These are phyloP conservation scores for Corymbia maculata DNA, from an alignment of 345 rosid genomes.

Conservation along the genomic window DNA sequence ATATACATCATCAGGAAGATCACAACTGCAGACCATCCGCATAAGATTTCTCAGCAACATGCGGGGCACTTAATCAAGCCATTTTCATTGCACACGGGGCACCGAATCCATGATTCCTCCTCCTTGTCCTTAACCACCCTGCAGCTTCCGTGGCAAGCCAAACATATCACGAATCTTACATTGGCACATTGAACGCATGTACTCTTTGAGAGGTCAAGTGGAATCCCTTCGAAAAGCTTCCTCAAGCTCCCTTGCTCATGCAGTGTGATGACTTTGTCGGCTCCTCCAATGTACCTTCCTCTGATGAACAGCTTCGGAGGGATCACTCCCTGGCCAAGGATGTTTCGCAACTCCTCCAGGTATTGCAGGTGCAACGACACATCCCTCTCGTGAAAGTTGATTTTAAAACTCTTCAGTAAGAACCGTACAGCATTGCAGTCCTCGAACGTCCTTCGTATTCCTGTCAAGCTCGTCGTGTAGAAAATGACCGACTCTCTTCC, in stretches of 20 bases:
- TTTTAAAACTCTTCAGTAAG: conserved; percentile 50
- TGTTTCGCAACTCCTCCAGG: conserved; percentile 73
- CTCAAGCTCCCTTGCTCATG: conserved; percentile 79
- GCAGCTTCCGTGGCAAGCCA: conserved; percentile 63
- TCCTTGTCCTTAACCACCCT: conserved; percentile 18
- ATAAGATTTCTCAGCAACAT: conserved; percentile 23
- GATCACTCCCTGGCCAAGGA: conserved; percentile 37
- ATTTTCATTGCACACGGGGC: conserved; percentile 73
- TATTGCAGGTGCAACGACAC: conserved; percentile 66
- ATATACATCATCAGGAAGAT: not conserved
- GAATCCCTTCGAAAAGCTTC: conserved; percentile 54
- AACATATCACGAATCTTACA: conserved; percentile 58
- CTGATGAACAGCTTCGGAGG: conserved; percentile 76
- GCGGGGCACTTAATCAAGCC: conserved; percentile 64
- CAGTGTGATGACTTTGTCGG: conserved; percentile 57
- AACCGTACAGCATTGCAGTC: conserved; percentile 56
- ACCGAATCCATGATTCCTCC: conserved; percentile 21
- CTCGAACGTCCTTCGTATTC: conserved; percentile 78
- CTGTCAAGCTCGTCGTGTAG: conserved; percentile 71
- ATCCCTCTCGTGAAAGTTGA: conserved; percentile 53
- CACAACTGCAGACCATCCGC: not conserved
- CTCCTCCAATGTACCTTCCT: conserved; percentile 83
- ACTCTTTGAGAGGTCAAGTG: conserved; percentile 3
- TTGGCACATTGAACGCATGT: conserved; percentile 43
- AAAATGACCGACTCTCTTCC: conserved; percentile 59